Percentiles rank a stretch among this genome's conserved stretches.
phyloP scores from a whole-genome alignment of 2,329 filamentous ascomycete species.

The Claviceps arundinis region DNA sequence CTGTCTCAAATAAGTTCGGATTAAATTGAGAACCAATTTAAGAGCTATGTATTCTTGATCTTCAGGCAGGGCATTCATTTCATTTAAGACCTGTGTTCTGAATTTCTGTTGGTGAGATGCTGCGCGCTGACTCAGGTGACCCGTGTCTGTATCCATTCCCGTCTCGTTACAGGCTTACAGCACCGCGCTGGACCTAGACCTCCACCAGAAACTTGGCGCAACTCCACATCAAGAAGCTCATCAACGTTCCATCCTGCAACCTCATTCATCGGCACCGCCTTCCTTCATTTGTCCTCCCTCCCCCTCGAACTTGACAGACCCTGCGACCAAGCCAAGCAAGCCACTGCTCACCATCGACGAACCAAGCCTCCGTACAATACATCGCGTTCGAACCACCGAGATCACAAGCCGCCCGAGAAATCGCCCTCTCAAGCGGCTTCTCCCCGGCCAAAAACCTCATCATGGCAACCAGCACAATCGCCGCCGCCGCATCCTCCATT shows the following conservation, averaged over 20 bases:
- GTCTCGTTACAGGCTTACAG: no score
- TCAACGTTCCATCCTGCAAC: not conserved
- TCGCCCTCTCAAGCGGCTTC: not conserved
- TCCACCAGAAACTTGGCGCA: not conserved
- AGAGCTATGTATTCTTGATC: no score
- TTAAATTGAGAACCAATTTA: no score
- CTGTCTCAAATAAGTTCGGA: no score
- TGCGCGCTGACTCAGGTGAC: no score
- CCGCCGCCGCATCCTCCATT: conserved; percentile 28
- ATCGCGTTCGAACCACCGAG: not conserved
- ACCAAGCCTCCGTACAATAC: no score
- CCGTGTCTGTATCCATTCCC: no score
- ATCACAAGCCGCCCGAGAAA: not conserved
- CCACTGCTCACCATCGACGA: not conserved
- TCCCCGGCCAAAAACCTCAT: not conserved
- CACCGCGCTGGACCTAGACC: not conserved
- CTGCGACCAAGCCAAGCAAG: not conserved
- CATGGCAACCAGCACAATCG: conserved; percentile 18
- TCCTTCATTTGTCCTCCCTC: not conserved
- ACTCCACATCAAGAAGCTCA: not conserved
- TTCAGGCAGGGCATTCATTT: no score
- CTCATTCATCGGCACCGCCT: not conserved
- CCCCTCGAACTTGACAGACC: not conserved
- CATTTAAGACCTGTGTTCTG: no score
- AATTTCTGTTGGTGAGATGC: no score